These are phyloP conservation scores for Rhododendron williamsianum DNA, from an alignment of 148 eudicot genomes.

Conservation along the genomic window DNA sequence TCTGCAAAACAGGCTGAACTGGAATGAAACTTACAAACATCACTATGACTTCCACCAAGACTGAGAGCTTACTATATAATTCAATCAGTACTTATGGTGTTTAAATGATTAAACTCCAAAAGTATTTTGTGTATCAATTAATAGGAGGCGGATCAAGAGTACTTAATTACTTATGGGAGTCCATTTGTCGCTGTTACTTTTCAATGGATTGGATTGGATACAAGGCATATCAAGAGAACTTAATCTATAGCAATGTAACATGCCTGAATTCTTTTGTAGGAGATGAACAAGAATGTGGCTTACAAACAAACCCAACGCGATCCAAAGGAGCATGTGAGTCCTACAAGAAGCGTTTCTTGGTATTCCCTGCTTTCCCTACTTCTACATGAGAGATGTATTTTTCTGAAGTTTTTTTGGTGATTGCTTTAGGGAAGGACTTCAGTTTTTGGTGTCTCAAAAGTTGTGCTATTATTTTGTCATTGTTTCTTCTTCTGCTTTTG, in stretches of 20 bases:
- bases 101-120: background rate
- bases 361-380: conserved; percentile 6
- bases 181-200: background rate
- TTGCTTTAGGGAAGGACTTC: background rate
- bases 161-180: background rate
- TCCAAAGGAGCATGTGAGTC: conserved; percentile 50
- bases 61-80: background rate
- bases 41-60: background rate
- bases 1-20: background rate
- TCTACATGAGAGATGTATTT: background rate
- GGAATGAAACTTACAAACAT: background rate
- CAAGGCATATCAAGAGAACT: background rate
- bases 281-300: conserved; percentile 51
- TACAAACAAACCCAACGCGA: conserved; percentile 48
- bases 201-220: background rate
- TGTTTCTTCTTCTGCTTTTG: background rate
- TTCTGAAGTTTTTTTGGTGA: background rate
- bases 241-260: background rate
- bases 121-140: background rate
- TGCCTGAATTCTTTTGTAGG: conserved; percentile 28
- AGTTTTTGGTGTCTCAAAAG: background rate
- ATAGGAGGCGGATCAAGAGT: background rate
- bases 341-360: conserved; percentile 61
- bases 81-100: background rate
- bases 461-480: background rate